Evolutionary conservation across 495 filamentous ascomycete species (phyloP).

Genomic region (Articulospora tetracladia): DNA sequence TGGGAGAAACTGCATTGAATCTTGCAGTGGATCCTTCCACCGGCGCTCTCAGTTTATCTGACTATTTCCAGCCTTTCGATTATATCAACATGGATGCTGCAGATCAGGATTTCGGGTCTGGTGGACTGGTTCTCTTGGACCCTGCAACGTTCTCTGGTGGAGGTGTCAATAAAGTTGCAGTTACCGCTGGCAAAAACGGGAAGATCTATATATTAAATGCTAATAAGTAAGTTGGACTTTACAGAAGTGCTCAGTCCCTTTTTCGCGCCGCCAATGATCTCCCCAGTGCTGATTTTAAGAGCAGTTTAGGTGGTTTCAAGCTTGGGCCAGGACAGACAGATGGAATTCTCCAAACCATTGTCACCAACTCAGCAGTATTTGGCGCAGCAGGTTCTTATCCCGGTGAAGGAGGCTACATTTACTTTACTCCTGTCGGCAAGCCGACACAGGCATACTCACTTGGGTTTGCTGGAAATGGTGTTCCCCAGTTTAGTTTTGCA

Average conservation of each 20-base stretch:
- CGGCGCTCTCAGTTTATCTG: constrained; percentile 24
- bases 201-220: constrained; percentile 44
- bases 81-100: constrained; percentile 36
- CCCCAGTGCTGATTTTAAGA: too few species aligned
- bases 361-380: constrained; percentile 36
- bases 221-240: too few species aligned
- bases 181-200: constrained; percentile 41
- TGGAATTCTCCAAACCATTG: constrained; percentile 38
- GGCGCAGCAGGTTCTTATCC: constrained; percentile 43
- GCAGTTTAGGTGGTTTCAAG: constrained; percentile 41
- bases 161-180: constrained; percentile 33
- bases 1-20: constrained; percentile 36
- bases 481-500: constrained; percentile 34
- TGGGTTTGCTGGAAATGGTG: constrained; percentile 28
- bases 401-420: constrained; percentile 46
- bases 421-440: constrained; percentile 28
- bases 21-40: constrained; percentile 29
- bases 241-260: too few species aligned
- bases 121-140: constrained; percentile 36
- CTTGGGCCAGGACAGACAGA: constrained; percentile 35
- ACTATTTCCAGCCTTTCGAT: constrained; percentile 41
- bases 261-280: too few species aligned
- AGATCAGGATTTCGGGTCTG: constrained; percentile 39
- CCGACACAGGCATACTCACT: constrained; percentile 33
- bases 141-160: constrained; percentile 33